Conservation (phyloP, 176 grass and related monocot species). For the Aegilops bicornis region DNA sequence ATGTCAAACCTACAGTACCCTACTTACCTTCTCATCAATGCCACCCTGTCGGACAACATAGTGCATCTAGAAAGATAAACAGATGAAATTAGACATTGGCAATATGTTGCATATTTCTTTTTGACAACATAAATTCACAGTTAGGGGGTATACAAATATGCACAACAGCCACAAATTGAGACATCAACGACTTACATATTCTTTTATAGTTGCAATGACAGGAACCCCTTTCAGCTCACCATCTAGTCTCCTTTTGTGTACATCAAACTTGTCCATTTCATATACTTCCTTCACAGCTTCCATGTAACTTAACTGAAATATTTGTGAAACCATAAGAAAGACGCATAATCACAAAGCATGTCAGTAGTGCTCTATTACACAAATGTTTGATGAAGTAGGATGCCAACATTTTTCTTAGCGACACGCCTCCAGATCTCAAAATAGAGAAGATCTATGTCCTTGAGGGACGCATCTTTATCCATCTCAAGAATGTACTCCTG, state of each 20-base stretch:
- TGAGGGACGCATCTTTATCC: too few relatives aligned
- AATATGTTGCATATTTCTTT: too few relatives aligned
- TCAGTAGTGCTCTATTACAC: not conserved
- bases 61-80: too few relatives aligned
- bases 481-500: not conserved
- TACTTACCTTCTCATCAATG: too few relatives aligned
- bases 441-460: not conserved
- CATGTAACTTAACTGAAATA: not conserved
- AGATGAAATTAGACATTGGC: too few relatives aligned
- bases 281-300: not conserved
- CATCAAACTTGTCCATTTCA: not conserved
- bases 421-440: conserved; percentile 21
- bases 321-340: not conserved
- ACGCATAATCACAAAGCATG: not conserved
- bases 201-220: too few relatives aligned
- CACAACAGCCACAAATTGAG: too few relatives aligned
- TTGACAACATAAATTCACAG: too few relatives aligned
- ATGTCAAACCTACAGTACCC: too few relatives aligned
- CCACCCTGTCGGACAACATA: too few relatives aligned
- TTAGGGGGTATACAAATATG: too few relatives aligned
- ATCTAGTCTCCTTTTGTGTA: not conserved
- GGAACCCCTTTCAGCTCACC: not conserved
- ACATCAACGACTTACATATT: too few relatives aligned
- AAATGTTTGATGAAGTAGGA: not conserved
- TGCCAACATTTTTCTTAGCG: not conserved